These are phyloP conservation scores for Dendrocalamus sinicus DNA, from an alignment of 176 grass and related monocot species.

Conservation along the genomic window DNA sequence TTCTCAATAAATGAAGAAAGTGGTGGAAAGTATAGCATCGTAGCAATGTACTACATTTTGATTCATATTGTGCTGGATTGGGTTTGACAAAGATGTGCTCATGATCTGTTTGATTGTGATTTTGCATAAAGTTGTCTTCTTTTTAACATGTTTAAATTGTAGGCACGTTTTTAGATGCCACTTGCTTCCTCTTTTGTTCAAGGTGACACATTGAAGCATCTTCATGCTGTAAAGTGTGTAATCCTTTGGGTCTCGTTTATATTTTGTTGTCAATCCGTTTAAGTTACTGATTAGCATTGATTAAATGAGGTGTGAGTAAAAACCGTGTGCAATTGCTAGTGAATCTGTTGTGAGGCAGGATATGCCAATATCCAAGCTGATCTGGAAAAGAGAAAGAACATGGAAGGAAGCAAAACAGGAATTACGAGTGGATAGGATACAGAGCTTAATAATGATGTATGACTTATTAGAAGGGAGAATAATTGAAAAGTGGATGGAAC, in stretches of 20 bases:
- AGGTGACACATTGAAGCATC: conserved; percentile 12
- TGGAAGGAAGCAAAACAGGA: background rate
- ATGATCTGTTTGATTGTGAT: background rate
- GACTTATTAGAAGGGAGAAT: background rate
- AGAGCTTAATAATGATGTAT: background rate
- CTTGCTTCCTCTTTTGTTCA: conserved; percentile 31
- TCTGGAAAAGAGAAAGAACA: background rate
- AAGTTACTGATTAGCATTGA: conserved; percentile 12
- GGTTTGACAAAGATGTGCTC: background rate
- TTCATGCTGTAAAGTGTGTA: conserved; percentile 14
- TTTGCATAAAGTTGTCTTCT: background rate
- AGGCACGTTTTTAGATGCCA: conserved; percentile 13
- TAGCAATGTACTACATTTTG: conserved; percentile 18
- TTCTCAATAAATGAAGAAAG: background rate
- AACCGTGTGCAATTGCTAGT: background rate
- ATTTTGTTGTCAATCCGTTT: background rate
- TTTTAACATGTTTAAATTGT: background rate
- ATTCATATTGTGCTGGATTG: background rate
- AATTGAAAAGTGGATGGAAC: background rate
- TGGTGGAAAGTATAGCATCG: background rate
- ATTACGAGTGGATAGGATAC: background rate
- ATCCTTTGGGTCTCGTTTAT: background rate
- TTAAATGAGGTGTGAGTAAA: conserved; percentile 8
- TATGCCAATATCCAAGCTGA: background rate
- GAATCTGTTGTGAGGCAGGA: background rate